Evolutionary conservation across 1,284 basidiomycete genomes (phyloP).

Genomic region (Thelephora terrestris): DNA sequence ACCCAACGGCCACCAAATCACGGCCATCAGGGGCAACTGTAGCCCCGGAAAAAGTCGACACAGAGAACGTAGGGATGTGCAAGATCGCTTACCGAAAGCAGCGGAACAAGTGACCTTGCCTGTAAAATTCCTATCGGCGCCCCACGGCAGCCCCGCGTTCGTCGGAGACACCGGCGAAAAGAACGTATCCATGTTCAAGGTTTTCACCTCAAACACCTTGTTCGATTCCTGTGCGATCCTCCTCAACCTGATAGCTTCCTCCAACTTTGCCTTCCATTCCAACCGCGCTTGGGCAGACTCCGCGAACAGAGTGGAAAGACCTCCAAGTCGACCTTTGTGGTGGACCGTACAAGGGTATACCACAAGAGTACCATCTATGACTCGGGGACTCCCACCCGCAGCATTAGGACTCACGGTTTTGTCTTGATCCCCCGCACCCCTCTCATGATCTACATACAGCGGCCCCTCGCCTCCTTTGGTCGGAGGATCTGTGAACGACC

Average conservation of each 20-base stretch:
- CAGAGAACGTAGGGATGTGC: neutral
- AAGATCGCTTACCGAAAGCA: slow-evolving; percentile 65
- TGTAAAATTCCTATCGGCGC: slow-evolving; percentile 65
- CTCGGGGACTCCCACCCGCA: slow-evolving; percentile 29
- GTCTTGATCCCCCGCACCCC: slow-evolving; percentile 14
- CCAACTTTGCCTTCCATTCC: slow-evolving; percentile 86
- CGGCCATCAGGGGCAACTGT: neutral
- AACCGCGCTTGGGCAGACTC: slow-evolving; percentile 64
- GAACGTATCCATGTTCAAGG: slow-evolving; percentile 80
- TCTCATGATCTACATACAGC: slow-evolving; percentile 18
- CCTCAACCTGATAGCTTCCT: slow-evolving; percentile 80
- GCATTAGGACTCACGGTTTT: slow-evolving; percentile 25
- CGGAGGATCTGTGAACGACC: slow-evolving; percentile 70
- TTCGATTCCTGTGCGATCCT: slow-evolving; percentile 84
- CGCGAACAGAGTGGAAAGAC: slow-evolving; percentile 77
- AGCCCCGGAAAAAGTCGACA: slow-evolving; percentile 4
- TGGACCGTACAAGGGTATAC: slow-evolving; percentile 81
- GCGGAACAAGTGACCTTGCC: slow-evolving; percentile 91
- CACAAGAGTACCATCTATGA: slow-evolving; percentile 49
- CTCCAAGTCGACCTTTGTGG: slow-evolving; percentile 76
- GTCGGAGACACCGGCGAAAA: slow-evolving; percentile 51
- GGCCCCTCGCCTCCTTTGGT: slow-evolving; percentile 52
- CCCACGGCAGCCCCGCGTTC: slow-evolving; percentile 41
- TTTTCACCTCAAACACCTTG: slow-evolving; percentile 87
- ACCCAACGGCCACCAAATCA: too few species aligned